Percentiles rank a stretch among this genome's conserved stretches.
These are phyloP conservation scores for Lachnellula subtilissima DNA, from an alignment of 2,329 filamentous ascomycete species.

Conservation along the genomic window DNA sequence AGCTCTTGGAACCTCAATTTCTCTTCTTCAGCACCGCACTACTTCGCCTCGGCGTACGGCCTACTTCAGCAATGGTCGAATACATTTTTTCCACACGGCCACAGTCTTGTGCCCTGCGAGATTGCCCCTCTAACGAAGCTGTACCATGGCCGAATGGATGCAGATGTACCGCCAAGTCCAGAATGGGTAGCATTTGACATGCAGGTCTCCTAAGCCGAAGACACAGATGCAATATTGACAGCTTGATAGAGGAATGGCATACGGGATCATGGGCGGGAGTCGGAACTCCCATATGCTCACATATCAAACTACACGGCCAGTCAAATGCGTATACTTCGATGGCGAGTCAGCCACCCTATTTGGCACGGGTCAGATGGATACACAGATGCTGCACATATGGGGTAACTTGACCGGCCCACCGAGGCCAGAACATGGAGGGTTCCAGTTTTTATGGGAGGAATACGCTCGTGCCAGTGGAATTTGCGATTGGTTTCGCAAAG, in stretches of 20 bases:
- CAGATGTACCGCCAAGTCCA: slow-evolving; percentile 39
- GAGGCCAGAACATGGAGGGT: slow-evolving; percentile 16
- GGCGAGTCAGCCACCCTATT: slow-evolving; percentile 46
- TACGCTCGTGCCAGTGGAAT: slow-evolving; percentile 44
- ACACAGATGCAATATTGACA: slow-evolving; percentile 2
- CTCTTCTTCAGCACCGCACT: slow-evolving; percentile 42
- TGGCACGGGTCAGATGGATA: slow-evolving; percentile 41
- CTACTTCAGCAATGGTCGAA: slow-evolving; percentile 47
- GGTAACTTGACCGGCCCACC: slow-evolving; percentile 40
- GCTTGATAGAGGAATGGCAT: slow-evolving; percentile 43
- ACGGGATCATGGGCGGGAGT: slow-evolving; percentile 45
- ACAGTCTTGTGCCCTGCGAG: slow-evolving; percentile 42
- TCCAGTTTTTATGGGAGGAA: slow-evolving; percentile 39
- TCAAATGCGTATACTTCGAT: slow-evolving; percentile 46
- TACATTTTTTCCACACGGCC: slow-evolving; percentile 47
- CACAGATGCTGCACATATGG: slow-evolving; percentile 47
- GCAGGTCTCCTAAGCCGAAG: slow-evolving; percentile 17
- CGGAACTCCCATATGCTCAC: slow-evolving; percentile 43
- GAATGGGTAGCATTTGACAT: slow-evolving; percentile 50
- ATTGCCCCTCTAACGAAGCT: slow-evolving; percentile 43
- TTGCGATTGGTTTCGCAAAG: slow-evolving; percentile 41
- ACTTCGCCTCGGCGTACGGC: slow-evolving; percentile 43
- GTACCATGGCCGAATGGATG: slow-evolving; percentile 44
- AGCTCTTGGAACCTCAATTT: slow-evolving; percentile 38
- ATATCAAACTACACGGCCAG: slow-evolving; percentile 41